Percentiles rank a stretch among this genome's conserved stretches.
Evolutionary conservation across 768 basidiomycete genomes (phyloP).

Genomic region (Thelephora ganbajun): DNA sequence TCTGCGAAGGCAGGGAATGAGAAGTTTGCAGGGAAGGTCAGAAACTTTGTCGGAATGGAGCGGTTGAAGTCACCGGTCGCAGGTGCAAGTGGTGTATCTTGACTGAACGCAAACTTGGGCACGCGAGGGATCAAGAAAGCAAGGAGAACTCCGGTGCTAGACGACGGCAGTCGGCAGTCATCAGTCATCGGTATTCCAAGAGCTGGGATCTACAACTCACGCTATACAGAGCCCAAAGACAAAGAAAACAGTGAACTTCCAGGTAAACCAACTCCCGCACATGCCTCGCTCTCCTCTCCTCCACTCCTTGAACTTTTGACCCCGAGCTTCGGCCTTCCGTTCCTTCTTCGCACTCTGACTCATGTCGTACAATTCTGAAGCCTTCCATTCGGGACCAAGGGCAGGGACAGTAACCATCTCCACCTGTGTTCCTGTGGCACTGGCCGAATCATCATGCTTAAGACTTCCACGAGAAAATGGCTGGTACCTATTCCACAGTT

Average conservation of each 20-base stretch:
- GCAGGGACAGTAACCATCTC: slow-evolving; percentile 90
- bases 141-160: slow-evolving; percentile 52
- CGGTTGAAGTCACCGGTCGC: slow-evolving; percentile 45
- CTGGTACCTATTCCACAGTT: slow-evolving; percentile 9
- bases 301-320: slow-evolving; percentile 59
- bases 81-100: slow-evolving; percentile 36
- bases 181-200: slow-evolving; percentile 4
- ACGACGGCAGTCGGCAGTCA: background rate
- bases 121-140: slow-evolving; percentile 78
- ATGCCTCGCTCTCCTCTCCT: slow-evolving; percentile 67
- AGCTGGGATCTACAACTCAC: slow-evolving; percentile 23
- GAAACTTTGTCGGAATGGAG: slow-evolving; percentile 50
- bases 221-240: slow-evolving; percentile 44
- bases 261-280: slow-evolving; percentile 70
- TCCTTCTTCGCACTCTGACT: slow-evolving; percentile 59
- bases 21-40: slow-evolving; percentile 75
- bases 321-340: slow-evolving; percentile 36
- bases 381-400: slow-evolving; percentile 82
- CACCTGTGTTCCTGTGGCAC: slow-evolving; percentile 31
- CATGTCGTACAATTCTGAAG: slow-evolving; percentile 63
- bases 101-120: slow-evolving; percentile 54
- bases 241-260: slow-evolving; percentile 54
- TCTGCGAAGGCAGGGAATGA: slow-evolving; percentile 69
- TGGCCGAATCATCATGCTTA: slow-evolving; percentile 24
- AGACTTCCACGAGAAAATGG: slow-evolving; percentile 12